Conservation (phyloP, 2,329 filamentous ascomycete genomes). For the Cercospora zeae-maydis region DNA sequence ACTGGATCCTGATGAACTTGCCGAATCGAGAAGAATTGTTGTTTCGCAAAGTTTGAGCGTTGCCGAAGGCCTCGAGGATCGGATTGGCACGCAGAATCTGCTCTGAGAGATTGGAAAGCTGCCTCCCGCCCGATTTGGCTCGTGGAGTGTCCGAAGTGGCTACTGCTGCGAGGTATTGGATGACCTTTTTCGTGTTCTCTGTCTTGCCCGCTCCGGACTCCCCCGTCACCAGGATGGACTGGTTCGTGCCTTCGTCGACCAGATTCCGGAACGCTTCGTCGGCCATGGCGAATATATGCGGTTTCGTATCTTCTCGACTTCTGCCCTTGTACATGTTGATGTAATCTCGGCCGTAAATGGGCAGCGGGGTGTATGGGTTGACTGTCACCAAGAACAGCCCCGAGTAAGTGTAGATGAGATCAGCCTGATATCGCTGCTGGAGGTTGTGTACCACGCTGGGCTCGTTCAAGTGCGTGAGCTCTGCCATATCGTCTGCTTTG, state of each 20-base stretch:
- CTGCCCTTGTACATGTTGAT: conserved; percentile 97
- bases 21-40: conserved; percentile 98
- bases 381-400: conserved; percentile 95
- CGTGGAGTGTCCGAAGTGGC: conserved; percentile 74
- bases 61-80: conserved; percentile 95
- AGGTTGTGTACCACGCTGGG: conserved; percentile 97
- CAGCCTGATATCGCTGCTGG: conserved; percentile 88
- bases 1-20: conserved; percentile 98
- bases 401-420: conserved; percentile 96
- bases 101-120: conserved; percentile 84
- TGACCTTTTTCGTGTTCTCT: conserved; percentile 99
- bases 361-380: conserved; percentile 90
- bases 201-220: conserved; percentile 98
- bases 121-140: conserved; percentile 57
- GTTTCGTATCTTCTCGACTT: conserved; percentile 87
- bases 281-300: conserved; percentile 96
- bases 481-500: conserved; percentile 98
- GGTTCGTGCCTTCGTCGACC: conserved; percentile 90
- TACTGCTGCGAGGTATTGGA: conserved; percentile 94
- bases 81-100: conserved; percentile 96
- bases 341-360: conserved; percentile 95
- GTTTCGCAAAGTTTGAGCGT: conserved; percentile 95
- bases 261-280: conserved; percentile 95
- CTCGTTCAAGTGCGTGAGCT: conserved; percentile 96
- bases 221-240: conserved; percentile 95